phyloP scores from a whole-genome alignment of 129 eudicot genomes.

The Solidago caesia region DNA sequence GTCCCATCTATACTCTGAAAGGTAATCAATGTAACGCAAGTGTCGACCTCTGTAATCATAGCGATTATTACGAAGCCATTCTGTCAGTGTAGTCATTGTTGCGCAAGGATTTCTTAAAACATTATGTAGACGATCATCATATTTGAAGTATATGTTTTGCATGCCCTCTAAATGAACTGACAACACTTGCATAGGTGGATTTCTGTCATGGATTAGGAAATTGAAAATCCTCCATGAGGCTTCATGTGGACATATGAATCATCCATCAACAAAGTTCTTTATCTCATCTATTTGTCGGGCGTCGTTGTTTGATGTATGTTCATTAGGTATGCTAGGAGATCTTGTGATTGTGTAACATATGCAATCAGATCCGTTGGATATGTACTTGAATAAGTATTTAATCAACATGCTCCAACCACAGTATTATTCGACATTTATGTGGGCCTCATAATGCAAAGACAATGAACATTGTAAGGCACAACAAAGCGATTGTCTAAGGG shows the following conservation, averaged over 20 bases:
- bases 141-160: not conserved
- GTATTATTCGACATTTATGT: not conserved
- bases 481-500: not conserved
- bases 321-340: not conserved
- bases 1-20: not conserved
- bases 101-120: not conserved
- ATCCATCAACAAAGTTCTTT: not conserved
- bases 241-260: not conserved
- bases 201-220: not conserved
- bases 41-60: not conserved
- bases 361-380: not conserved
- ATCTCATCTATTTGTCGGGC: not conserved
- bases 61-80: not conserved
- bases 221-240: not conserved
- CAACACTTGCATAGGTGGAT: not conserved
- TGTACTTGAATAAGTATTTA: not conserved
- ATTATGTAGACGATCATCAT: not conserved
- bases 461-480: not conserved
- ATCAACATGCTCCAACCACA: not conserved
- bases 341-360: not conserved
- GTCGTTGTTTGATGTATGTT: not conserved
- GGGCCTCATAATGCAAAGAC: not conserved
- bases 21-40: not conserved
- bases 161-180: not conserved
- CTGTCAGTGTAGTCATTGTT: not conserved